Evolutionary conservation across 306 rosid genomes (phyloP), one percentile per base, ranked within the genome.

Genomic region (Ziziphus jujuba): DNA sequence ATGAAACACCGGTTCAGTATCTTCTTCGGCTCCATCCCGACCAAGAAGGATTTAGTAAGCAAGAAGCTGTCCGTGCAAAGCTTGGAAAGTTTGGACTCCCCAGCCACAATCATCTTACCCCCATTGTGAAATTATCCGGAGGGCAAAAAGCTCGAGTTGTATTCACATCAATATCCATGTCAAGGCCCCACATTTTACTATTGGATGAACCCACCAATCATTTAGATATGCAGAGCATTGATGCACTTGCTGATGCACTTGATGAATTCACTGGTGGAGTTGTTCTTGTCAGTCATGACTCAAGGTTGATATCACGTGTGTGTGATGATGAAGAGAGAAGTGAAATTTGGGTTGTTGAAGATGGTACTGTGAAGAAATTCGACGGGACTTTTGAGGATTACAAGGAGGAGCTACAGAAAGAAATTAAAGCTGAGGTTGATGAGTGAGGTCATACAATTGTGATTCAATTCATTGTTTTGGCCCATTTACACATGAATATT

Each of bases 131-230:
- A 67, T 63, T 87, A 69, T 87, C 92, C 14, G 92, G 92, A 13
- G 92, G 92, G 48, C 89, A 84, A 75, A 87, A 84, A 75, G 35
- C 89, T 11, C 73, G 91, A 24, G 96, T 89, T 66, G 96, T 89
- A 43, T 89, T 89, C 76, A 89, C 96, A 7, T 89, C 96, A 3
- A 89, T 89, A 71, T 89, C 91, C 71, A 89, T 89, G 96, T 89
- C 88, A 31, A 89, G 54, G 72, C 96, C 96, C 33, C 96, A 89
- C 86, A 89, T 89, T 45, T 80, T 89, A 53, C 75, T 89, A 66
- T 79, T 86, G 59, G 96, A 89, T 78, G 96, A 89, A 77, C 96
- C 95, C 12, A 88, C 86, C 13, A 88, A 88, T 76, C 91, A 89
- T 79, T 64, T 89, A 45, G 96, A 89, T 61, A 89, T 89, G 96